These are phyloP conservation scores for Saccharomyces hybrid DNA, from an alignment of 1,139 yeast species.

Conservation along the genomic window DNA sequence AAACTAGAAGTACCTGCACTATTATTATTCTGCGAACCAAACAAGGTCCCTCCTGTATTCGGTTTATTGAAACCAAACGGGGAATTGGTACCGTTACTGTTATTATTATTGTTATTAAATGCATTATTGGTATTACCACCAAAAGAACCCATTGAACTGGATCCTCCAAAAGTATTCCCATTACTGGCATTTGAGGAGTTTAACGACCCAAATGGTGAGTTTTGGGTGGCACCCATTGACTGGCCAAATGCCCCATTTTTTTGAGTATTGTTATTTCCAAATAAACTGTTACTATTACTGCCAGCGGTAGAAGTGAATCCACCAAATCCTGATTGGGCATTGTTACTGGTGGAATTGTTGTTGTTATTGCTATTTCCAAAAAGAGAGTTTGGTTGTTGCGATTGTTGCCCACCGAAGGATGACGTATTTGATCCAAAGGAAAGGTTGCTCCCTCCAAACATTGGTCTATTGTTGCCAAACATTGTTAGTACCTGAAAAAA, in stretches of 20 bases:
- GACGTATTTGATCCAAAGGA: slow-evolving; percentile 6
- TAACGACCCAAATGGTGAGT: slow-evolving; percentile 13
- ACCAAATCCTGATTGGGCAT: slow-evolving; percentile 47
- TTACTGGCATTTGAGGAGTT: slow-evolving; percentile 9
- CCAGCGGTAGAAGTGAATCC: slow-evolving; percentile 42
- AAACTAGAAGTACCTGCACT: neutral
- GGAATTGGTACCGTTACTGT: slow-evolving; percentile 11
- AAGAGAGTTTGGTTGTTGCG: slow-evolving; percentile 1
- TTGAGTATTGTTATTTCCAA: neutral
- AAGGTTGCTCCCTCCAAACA: slow-evolving; percentile 9
- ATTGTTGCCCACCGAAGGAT: slow-evolving; percentile 1
- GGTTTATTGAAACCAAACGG: slow-evolving; percentile 25
- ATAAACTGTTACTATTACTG: slow-evolving; percentile 16
- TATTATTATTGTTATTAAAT: slow-evolving; percentile 6
- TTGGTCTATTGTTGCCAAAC: slow-evolving; percentile 8
- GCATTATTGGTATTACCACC: slow-evolving; percentile 9
- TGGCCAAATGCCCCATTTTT: neutral
- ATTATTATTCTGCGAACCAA: neutral
- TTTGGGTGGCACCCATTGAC: slow-evolving; percentile 10
- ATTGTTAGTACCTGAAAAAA: neutral
- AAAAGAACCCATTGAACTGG: slow-evolving; percentile 13
- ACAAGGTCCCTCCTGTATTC: slow-evolving; percentile 8
- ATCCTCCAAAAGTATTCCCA: slow-evolving; percentile 6
- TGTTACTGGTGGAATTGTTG: slow-evolving; percentile 8
- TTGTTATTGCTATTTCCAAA: neutral